Evolutionary conservation across 805 yeast species (phyloP), one percentile per base, ranked within the genome.

Genomic region (Maudiozyma turicensis): DNA sequence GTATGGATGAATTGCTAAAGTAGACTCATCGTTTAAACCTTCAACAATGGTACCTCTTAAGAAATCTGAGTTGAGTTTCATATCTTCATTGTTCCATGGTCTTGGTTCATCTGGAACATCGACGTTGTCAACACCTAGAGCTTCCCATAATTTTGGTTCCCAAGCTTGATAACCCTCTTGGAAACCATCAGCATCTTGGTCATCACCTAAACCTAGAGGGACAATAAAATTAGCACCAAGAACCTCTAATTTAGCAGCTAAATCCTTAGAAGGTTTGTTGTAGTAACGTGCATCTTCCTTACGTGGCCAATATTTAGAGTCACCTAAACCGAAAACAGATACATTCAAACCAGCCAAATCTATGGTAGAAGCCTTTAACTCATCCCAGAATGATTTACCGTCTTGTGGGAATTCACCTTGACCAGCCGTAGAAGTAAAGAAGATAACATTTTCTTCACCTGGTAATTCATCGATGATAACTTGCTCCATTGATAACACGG

Each of bases 131-230:
- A 91, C 96, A 49, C 95, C 95, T 48, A 91, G 75, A 2, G 89
- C 85, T 57, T 78, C 82, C 98, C 98, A 91, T 53, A 91, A 63
- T 53, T 75, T 73, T 26, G 84, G 77, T 67, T 87, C 91, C 96
- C 97, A 91, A 42, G 71, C 81, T 51, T 81, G 80, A 66, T 84
- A 91, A n/a, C 93, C 96, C 30, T 97, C 90, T 58, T 82, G 81
- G 69, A 75, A 89, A 20, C 97, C 97, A 72, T 91, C 97, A 26
- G 95, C 95, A 65, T 87, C 98, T 71, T 91, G 98, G 64, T 91
- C 98, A 67, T 91, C 97, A 69, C 98, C 98, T 44, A 86, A 73
- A 15, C 96, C 97, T 43, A 89, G 68, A 3, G 84, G 86, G 50
- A 80, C 77, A 48, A 91, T 70, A 51, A 79, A 80, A 52, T 75